Base-by-base conservation (phyloP, 192 early-diverging fungal species). In the Coemansia sp. region DNA sequence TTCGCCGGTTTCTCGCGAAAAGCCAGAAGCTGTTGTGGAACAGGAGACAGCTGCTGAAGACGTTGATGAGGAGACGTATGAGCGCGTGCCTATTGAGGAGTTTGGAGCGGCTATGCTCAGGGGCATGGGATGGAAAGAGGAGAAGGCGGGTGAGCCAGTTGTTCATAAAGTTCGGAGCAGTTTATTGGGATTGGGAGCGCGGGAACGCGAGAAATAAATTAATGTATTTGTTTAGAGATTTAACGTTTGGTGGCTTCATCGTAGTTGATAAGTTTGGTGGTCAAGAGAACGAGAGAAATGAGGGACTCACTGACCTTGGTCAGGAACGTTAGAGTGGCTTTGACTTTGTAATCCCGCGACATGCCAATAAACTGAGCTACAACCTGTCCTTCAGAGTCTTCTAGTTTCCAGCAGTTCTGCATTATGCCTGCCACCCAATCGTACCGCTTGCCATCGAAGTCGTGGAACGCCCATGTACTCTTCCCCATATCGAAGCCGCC, bases 61-160 rank as follows among this genome's bases (percentile, higher is more conserved):
- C 14, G 69, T 71, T 8, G 50, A 55, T 26, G 63, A 71, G 2
- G 66, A 92, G 51, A 89, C 91, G 60, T 97, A 95, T 60, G 91
- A 90, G 48, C 83, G 88, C 0, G 87, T 95, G 1, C 92, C 95
- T 4, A 88, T 97, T 1, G 92, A 95, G 55, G 88, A 90, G 51
- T 97, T 97, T 87, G 95, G 95, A 0, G 83, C 83, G 2, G 94
- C 94, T 0, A 76, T 95, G 63, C 72, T 97, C 53, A 83, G 92
- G 13, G 95, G 95, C 0, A 94, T 95, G 91, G 95, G 95, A 1
- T 95, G 93, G 93, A 87, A 85, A 42, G 87, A 45, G 16, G 45
- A 53, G 43, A 28, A 50, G 42, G 65, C 10, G 58, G 2, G 57
- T 50, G 42, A 60, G 59, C 62, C 83, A 46, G 28, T 75, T 43